These are phyloP conservation scores for Pseudogymnoascus sp. DNA, from an alignment of 2,329 filamentous ascomycete genomes.

Conservation along the genomic window DNA sequence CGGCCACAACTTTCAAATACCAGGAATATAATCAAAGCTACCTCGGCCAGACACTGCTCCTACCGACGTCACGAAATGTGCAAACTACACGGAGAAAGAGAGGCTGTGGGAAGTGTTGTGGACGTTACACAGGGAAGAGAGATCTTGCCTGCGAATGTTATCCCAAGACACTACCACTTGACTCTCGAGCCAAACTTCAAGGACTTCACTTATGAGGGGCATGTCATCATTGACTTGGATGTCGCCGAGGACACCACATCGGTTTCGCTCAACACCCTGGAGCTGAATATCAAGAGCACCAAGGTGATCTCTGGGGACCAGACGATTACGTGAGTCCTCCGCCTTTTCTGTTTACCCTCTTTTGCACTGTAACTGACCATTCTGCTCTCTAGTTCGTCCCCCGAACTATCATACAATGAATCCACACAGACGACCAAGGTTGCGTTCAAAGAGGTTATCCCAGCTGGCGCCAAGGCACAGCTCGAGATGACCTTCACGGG, in stretches of 20 bases:
- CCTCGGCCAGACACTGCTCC: constrained; percentile 54
- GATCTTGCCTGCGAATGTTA: constrained; percentile 84
- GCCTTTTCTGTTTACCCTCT: constrained; percentile 13
- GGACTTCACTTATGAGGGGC: constrained; percentile 79
- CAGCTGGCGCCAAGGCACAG: constrained; percentile 68
- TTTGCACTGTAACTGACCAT: constrained; percentile 19
- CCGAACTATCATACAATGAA: constrained; percentile 64
- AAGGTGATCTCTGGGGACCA: constrained; percentile 56
- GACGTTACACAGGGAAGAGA: constrained; percentile 62
- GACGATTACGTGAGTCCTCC: constrained; percentile 35
- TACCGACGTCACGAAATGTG: constrained; percentile 67
- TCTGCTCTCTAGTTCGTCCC: constrained; percentile 45
- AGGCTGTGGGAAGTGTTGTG: constrained; percentile 46
- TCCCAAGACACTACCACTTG: constrained; percentile 85
- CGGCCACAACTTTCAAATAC: constrained; percentile 19
- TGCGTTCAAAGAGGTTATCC: constrained; percentile 63
- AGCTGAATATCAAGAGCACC: constrained; percentile 72
- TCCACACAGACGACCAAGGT: constrained; percentile 75
- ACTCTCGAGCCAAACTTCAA: constrained; percentile 86
- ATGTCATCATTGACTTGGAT: constrained; percentile 77
- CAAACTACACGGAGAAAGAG: constrained; percentile 48
- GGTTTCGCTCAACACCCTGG: constrained; percentile 79
- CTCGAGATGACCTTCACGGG: constrained; percentile 72
- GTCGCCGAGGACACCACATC: constrained; percentile 76
- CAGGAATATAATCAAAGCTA: constrained; percentile 16